A percentile compares a stretch with the other conserved stretches of the same genome.
Conservation (phyloP, 2,329 filamentous ascomycete genomes). For the Cylindrodendrum hubeiense region DNA sequence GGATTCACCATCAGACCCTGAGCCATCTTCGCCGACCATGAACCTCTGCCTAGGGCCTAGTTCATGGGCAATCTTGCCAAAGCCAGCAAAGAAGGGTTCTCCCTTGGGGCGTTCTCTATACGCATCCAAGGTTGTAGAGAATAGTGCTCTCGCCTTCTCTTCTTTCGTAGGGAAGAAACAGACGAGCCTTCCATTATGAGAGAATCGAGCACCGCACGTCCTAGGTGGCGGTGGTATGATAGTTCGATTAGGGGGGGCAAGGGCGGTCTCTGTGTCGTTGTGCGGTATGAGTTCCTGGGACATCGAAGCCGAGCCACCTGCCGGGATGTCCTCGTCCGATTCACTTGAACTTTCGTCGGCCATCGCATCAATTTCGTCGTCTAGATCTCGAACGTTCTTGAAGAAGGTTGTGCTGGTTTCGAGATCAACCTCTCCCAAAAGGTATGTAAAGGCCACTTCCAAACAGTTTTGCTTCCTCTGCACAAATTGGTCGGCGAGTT, state of each 20-base stretch:
- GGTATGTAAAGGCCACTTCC: constrained; percentile 71
- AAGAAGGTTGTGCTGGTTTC: constrained; percentile 72
- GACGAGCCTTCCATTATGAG: constrained; percentile 71
- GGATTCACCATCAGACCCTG: constrained; percentile 63
- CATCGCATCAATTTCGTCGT: constrained; percentile 67
- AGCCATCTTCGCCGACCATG: constrained; percentile 61
- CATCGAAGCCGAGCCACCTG: constrained; percentile 68
- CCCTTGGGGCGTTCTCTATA: constrained; percentile 63
- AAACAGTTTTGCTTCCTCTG: constrained; percentile 72
- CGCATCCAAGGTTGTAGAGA: constrained; percentile 60
- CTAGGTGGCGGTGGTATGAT: constrained; percentile 69
- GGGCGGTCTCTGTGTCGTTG: constrained; percentile 64
- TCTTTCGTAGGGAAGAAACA: constrained; percentile 80
- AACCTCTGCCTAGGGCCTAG: constrained; percentile 61
- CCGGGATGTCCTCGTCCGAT: constrained; percentile 72
- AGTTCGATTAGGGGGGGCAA: constrained; percentile 64
- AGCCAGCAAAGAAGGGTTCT: constrained; percentile 69
- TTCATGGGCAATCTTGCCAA: constrained; percentile 67
- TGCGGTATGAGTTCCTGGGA: constrained; percentile 71
- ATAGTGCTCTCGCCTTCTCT: constrained; percentile 65
- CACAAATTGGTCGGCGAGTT: constrained; percentile 68
- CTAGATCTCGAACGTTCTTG: constrained; percentile 73
- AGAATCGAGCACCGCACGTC: constrained; percentile 71
- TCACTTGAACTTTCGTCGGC: constrained; percentile 87
- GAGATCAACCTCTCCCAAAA: constrained; percentile 73